Evolutionary conservation across 2,329 filamentous ascomycete genomes (phyloP), one percentile per base, ranked within the genome.

Genomic region (Diaporthe caulivora): DNA sequence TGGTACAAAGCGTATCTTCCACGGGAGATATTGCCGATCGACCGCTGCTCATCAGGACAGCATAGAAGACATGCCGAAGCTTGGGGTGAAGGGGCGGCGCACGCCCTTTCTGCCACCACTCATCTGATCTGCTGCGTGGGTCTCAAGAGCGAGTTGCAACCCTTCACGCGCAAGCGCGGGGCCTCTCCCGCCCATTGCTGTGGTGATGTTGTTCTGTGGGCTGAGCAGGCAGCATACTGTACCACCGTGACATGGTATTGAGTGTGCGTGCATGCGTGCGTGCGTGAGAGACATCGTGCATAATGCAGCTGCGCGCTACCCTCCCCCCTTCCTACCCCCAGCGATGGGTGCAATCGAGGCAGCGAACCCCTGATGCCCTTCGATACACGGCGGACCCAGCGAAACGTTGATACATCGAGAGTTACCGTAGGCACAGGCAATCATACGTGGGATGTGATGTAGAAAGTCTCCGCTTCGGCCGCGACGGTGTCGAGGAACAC

Each of bases 271-370:
- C 42, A 29, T 37, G 44, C 44, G 47, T 67, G 62, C 44, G 62
- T 67, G 62, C 62, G 47, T 67, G 62, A 67, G 62, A 53, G 62
- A 67, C 49, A 67, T 67, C 62, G 62, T 67, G 62, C 62, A 67
- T 53, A 5, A 53, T 67, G 62, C 62, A 67, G 62, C 62, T 53
- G 62, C 47, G 62, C 62, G 62, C 47, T 67, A 53, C 47, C 62
- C 21, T 57, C 21, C 17, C 31, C 54, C 29, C 49, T 8, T 18
- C 44, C 26, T 10, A 21, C 47, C 57, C 24, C 40, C 15, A 40
- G 29, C 44, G 29, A 53, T 53, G 44, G 62, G 47, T 49, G 21
- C 62, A 53, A 29, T 42, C n/a, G 47, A 40, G 62, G 62, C 62
- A 40, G 31, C 44, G 62, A 53, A 53, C 62, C 44, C 62, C 47